Conservation (phyloP, 164 flowering plant species). For the Stephania yunnanensis region DNA sequence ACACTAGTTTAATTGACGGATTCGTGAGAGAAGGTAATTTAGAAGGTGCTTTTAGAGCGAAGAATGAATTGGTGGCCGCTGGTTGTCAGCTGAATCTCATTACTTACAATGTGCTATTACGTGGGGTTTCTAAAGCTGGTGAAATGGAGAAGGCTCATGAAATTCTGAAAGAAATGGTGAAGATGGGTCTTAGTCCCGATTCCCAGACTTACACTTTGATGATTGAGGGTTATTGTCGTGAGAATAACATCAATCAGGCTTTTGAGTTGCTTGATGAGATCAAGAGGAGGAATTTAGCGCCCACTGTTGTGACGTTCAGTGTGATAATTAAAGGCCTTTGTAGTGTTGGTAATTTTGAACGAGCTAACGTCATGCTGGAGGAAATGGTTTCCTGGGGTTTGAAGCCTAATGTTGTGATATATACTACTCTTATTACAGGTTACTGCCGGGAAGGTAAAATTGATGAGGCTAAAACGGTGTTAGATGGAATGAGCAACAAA, state of each 20-base stretch:
- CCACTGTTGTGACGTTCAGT: slow-evolving; percentile 35
- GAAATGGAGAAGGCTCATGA: slow-evolving; percentile 41
- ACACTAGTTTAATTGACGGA: slow-evolving; percentile 50
- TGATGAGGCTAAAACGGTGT: slow-evolving; percentile 38
- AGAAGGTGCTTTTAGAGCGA: slow-evolving; percentile 42
- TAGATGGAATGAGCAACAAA: slow-evolving; percentile 43
- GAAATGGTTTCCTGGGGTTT: slow-evolving; percentile 37
- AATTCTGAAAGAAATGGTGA: slow-evolving; percentile 48
- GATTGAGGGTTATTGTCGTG: slow-evolving; percentile 50
- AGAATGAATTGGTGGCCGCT: slow-evolving; percentile 45
- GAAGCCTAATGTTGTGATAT: slow-evolving; percentile 48
- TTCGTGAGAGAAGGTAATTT: slow-evolving; percentile 47
- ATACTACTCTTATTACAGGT: slow-evolving; percentile 45
- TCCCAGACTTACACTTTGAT: slow-evolving; percentile 35
- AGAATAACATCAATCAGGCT: slow-evolving; percentile 29
- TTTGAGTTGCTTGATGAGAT: slow-evolving; percentile 46
- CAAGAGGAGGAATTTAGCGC: slow-evolving; percentile 39
- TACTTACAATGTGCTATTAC: slow-evolving; percentile 41
- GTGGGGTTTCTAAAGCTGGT: slow-evolving; percentile 50
- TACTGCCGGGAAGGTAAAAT: slow-evolving; percentile 35
- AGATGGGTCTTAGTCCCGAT: slow-evolving; percentile 37
- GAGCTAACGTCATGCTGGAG: slow-evolving; percentile 31
- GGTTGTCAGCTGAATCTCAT: slow-evolving; percentile 34
- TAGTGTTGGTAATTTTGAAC: slow-evolving; percentile 31
- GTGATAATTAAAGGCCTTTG: slow-evolving; percentile 47